Evolutionary conservation across 2,329 filamentous ascomycete genomes (phyloP).

Genomic region (Fusarium pilosicola): DNA sequence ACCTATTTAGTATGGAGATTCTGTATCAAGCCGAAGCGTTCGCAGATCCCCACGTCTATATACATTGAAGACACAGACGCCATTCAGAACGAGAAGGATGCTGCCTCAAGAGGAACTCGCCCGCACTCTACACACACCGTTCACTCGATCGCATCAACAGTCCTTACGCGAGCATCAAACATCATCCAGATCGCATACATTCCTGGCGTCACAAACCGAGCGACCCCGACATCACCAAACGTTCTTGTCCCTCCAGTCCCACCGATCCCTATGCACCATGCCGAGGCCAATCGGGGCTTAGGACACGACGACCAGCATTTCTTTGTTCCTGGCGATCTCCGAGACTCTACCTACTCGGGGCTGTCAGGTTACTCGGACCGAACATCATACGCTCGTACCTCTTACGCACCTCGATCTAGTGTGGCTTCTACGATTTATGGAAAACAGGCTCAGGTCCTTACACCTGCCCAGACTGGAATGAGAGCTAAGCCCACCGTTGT

Average conservation of each 20-base stretch:
- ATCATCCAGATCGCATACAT: slow-evolving; percentile 99
- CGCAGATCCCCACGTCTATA: slow-evolving; percentile 63
- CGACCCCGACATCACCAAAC: slow-evolving; percentile 82
- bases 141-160: slow-evolving; percentile 92
- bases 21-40: slow-evolving; percentile 82
- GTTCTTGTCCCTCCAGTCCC: slow-evolving; percentile 91
- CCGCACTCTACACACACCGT: slow-evolving; percentile 86
- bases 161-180: slow-evolving; percentile 95
- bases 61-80: slow-evolving; percentile 67
- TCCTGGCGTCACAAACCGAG: slow-evolving; percentile 93
- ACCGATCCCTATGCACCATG: slow-evolving; percentile 79
- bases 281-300: slow-evolving; percentile 56
- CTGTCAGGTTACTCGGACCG: slow-evolving; percentile 72
- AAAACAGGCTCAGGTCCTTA: slow-evolving; percentile 84
- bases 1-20: slow-evolving; percentile 89
- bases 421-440: slow-evolving; percentile 95
- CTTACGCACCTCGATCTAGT: slow-evolving; percentile 72
- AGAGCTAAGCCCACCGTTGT: slow-evolving; percentile 92
- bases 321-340: slow-evolving; percentile 89
- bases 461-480: slow-evolving; percentile 87
- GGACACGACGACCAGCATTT: slow-evolving; percentile 84
- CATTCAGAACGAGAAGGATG: slow-evolving; percentile 58
- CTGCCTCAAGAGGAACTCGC: slow-evolving; percentile 53
- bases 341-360: slow-evolving; percentile 90
- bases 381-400: slow-evolving; percentile 68